phyloP scores from a whole-genome alignment of 805 yeast species.

The Ogataea angusta region DNA sequence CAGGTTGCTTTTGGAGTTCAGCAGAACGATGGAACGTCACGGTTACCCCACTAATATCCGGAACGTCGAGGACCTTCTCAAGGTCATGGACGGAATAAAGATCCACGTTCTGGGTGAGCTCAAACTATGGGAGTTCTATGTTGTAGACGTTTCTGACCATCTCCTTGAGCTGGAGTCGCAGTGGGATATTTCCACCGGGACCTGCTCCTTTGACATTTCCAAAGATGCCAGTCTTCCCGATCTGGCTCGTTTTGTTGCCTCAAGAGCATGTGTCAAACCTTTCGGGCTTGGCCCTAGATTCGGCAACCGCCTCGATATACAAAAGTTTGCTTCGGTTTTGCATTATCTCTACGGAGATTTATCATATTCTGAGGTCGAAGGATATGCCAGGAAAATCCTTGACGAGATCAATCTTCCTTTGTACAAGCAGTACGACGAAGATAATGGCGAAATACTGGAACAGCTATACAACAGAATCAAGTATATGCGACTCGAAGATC shows the following conservation, averaged over 20 bases:
- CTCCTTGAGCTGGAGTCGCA: conserved; percentile 36
- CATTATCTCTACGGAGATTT: conserved; percentile 34
- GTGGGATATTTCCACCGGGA: conserved; percentile 30
- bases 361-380: conserved; percentile 32
- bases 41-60: conserved; percentile 61
- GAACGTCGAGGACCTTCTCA: conserved; percentile 50
- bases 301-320: conserved; percentile 51
- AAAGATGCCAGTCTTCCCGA: conserved; percentile 42
- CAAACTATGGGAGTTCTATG: conserved; percentile 87
- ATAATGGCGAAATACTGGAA: conserved; percentile 56
- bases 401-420: conserved; percentile 76
- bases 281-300: conserved; percentile 48
- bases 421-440: conserved; percentile 74
- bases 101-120: conserved; percentile 62
- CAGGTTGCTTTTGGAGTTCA: conserved; percentile 59
- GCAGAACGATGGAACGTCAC: conserved; percentile 49
- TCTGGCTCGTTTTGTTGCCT: conserved; percentile 47
- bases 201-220: conserved; percentile 40
- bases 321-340: conserved; percentile 52
- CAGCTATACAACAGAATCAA: conserved; percentile 76
- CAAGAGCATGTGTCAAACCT: conserved; percentile 37
- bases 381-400: conserved; percentile 49
- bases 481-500: conserved; percentile 68
- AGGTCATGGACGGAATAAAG: conserved; percentile 65
- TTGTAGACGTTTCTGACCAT: conserved; percentile 51